Evolutionary conservation across 441 rosid genomes (phyloP), one percentile per base, ranked within the genome.

Genomic region (Pelargonium australe): DNA sequence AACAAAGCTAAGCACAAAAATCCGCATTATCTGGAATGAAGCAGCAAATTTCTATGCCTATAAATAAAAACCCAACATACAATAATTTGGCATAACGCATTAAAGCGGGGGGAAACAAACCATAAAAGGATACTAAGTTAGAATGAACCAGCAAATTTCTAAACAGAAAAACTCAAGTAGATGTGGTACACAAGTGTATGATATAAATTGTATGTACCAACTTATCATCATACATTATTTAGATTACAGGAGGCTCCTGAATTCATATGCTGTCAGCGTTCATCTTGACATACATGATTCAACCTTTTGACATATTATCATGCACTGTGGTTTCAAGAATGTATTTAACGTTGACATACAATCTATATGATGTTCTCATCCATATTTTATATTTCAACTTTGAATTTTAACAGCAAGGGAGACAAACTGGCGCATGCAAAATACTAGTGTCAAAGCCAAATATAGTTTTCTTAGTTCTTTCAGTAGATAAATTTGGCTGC

Each of bases 321-420:
- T 14, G 58, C 13, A 51, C 7, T 14, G 14, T 14, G 14, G 58
- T 51, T 14, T 19, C 58, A 13, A 51, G 17, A 51, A 51, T 51
- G 58, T 51, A 51, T 4, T 51, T 51, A 51, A 13, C 16, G 20
- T 5, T 61, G 64, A 60, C 64, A 60, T 60, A 23, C 37, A 23
- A 60, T 60, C 12, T 58, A 17, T 58, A 58, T 19, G 31, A 58
- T 58, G 63, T 16, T 58, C 63, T 16, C 63, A 58, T 19, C 16
- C 20, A 7, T 19, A 58, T 20, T 20, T 19, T 14, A 55, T 58
- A 19, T 58, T 19, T 58, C 63, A 7, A 58, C 23, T 19, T 19
- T 58, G 63, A 58, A 20, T 58, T 37, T 37, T 5, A 37, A 37
- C 1, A 37, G 51, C 51, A 44, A 44, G 51, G 51, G 51, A 44